Conservation (phyloP, 2,329 filamentous ascomycete genomes). For the Paracamarosporium sp. region DNA sequence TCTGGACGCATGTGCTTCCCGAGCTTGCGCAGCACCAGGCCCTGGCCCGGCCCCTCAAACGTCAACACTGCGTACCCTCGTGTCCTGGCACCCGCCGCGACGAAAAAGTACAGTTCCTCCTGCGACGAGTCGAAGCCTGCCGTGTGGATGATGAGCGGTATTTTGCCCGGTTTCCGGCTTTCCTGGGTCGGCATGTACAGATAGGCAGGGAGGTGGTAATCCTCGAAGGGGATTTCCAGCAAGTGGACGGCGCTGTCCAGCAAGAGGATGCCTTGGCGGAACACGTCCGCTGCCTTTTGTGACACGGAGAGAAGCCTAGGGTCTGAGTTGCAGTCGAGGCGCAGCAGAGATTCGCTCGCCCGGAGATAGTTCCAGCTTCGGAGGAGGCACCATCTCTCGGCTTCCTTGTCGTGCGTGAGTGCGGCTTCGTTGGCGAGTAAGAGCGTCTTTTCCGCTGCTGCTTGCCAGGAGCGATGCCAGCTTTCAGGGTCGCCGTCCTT, state of each 20-base stretch:
- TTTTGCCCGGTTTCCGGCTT: not conserved
- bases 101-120: constrained; percentile 46
- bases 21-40: constrained; percentile 37
- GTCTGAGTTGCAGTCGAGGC: not conserved
- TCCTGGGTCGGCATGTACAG: not conserved
- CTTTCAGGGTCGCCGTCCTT: too few species aligned
- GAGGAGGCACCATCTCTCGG: too few species aligned
- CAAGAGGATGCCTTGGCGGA: not conserved
- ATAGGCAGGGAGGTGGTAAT: constrained; percentile 1
- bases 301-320: not conserved
- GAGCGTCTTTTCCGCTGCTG: too few species aligned
- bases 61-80: constrained; percentile 53
- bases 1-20: constrained; percentile 27
- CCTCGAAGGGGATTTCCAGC: not conserved
- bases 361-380: too few species aligned
- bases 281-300: not conserved
- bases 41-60: constrained; percentile 58
- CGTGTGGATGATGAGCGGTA: constrained; percentile 4
- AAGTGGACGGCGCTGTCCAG: not conserved
- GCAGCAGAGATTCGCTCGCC: too few species aligned
- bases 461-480: too few species aligned
- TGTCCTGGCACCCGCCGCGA: constrained; percentile 36
- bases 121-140: constrained; percentile 14
- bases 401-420: too few species aligned
- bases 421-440: too few species aligned